phyloP scores from a whole-genome alignment of 2,329 filamentous ascomycete species.

The Trichoderma pleuroti region DNA sequence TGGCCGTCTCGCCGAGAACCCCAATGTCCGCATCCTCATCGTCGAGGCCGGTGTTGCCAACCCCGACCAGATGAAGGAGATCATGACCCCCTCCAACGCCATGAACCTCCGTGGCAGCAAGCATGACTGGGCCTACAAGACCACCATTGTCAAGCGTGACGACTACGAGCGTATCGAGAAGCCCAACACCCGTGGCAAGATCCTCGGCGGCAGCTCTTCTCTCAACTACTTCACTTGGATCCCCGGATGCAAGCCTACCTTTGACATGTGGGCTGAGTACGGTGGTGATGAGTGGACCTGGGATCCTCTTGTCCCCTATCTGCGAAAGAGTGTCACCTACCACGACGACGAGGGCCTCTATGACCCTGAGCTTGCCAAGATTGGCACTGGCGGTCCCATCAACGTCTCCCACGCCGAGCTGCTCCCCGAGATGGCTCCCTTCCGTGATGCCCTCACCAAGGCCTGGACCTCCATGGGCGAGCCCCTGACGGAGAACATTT shows the following conservation, averaged over 20 bases:
- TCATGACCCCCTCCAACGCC: slow-evolving; percentile 50
- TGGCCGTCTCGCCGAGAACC: slow-evolving; percentile 35
- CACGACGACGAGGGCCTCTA: slow-evolving; percentile 51
- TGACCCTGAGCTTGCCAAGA: slow-evolving; percentile 43
- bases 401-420: slow-evolving; percentile 53
- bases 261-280: slow-evolving; percentile 67
- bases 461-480: slow-evolving; percentile 55
- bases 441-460: slow-evolving; percentile 46
- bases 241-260: slow-evolving; percentile 54
- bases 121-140: slow-evolving; percentile 61
- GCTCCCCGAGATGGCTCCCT: slow-evolving; percentile 48
- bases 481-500: slow-evolving; percentile 51
- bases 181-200: slow-evolving; percentile 59
- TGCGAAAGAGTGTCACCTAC: slow-evolving; percentile 56
- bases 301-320: slow-evolving; percentile 47
- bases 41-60: slow-evolving; percentile 49
- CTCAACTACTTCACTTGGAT: slow-evolving; percentile 65
- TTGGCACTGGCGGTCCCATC: slow-evolving; percentile 51
- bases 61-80: slow-evolving; percentile 47
- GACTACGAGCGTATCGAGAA: slow-evolving; percentile 61
- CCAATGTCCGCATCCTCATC: slow-evolving; percentile 41
- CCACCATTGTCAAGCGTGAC: slow-evolving; percentile 55
- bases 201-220: slow-evolving; percentile 55
- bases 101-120: slow-evolving; percentile 53
- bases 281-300: slow-evolving; percentile 67